These are phyloP conservation scores for Beta lomatogona DNA, from an alignment of 179 eudicot species.

Conservation along the genomic window DNA sequence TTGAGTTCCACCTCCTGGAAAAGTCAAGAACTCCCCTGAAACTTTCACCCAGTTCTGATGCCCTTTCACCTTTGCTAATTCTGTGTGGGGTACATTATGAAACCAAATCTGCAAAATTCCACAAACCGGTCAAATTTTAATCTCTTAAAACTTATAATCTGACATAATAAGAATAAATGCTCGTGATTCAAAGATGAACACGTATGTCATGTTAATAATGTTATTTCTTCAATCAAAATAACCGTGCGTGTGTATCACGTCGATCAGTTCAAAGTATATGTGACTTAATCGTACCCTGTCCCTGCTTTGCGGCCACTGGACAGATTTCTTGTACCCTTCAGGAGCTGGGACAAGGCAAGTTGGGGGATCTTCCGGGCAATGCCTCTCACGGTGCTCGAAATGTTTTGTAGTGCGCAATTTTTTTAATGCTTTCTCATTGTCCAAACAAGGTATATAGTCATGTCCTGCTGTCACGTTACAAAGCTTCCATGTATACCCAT, in stretches of 20 bases:
- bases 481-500: slow-evolving; percentile 62
- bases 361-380: slow-evolving; percentile 77
- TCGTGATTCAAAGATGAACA: background rate
- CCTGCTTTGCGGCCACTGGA: slow-evolving; percentile 81
- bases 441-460: slow-evolving; percentile 94
- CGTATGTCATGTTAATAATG: background rate
- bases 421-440: slow-evolving; percentile 58
- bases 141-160: background rate
- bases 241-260: background rate
- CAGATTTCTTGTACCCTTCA: slow-evolving; percentile 58
- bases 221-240: background rate
- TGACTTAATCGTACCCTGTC: slow-evolving; percentile 48
- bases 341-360: slow-evolving; percentile 70
- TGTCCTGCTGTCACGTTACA: slow-evolving; percentile 71
- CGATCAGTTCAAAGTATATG: background rate
- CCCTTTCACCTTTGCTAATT: slow-evolving; percentile 73
- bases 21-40: slow-evolving; percentile 69
- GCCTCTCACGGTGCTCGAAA: slow-evolving; percentile 85
- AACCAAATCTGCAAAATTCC: slow-evolving; percentile 73
- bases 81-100: slow-evolving; percentile 75
- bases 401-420: slow-evolving; percentile 52
- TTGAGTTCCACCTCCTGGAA: slow-evolving; percentile 92
- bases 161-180: background rate
- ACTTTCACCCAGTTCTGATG: slow-evolving; percentile 90
- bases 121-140: background rate